Base-by-base conservation (phyloP, 2,329 filamentous ascomycete species). In the Aspergillaceae sp. region DNA sequence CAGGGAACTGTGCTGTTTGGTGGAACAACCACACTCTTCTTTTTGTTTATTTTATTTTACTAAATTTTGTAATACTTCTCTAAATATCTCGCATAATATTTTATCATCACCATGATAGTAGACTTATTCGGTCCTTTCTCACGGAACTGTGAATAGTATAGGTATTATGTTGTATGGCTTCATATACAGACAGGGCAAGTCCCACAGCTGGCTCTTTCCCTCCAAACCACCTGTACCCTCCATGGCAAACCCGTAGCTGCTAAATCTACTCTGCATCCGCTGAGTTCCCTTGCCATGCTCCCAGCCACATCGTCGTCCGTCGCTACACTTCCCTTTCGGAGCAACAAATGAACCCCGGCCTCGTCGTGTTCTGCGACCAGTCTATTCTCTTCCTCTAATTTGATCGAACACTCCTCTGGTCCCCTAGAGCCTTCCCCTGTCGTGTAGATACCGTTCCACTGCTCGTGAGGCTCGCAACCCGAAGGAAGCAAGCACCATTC, bases 1-100 rank as follows among this genome's bases (percentile, higher is more conserved):
- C 61, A 65, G 56, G 64, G 56, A 58, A 59, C 41, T 53, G 59
- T 53, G 51, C 58, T 62, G 53, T 56, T 61, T 61, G 65, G 63
- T 54, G 59, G 50, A 54, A 63, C 66, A 53, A 70, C 67, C 52
- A 47, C 57, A 54, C 51, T 48, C 55, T 53, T 60, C 55, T 51
- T 54, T 51, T 56, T 62, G 59, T 59, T 53, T 34, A 4, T 32
- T 34, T 11, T 27, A 33, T 34, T 34, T n/a, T 7, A 36, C 29
- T 36, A 5, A 11, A n/a, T n/a, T 29, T 11, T 38, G 2, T 4
- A 6, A 3, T 32, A 32, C 30, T 32, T 26, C 35, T 38, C 11
- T 5, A 7, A 38, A n/a, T 33, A 10, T 40, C 10, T 28, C 10
- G n/a, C 28, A 19, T 10, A 40, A 19, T n/a, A 36, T 11, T 36